Base-by-base conservation (phyloP, 1,284 basidiomycete species). In the Sporisorium reilianum region DNA sequence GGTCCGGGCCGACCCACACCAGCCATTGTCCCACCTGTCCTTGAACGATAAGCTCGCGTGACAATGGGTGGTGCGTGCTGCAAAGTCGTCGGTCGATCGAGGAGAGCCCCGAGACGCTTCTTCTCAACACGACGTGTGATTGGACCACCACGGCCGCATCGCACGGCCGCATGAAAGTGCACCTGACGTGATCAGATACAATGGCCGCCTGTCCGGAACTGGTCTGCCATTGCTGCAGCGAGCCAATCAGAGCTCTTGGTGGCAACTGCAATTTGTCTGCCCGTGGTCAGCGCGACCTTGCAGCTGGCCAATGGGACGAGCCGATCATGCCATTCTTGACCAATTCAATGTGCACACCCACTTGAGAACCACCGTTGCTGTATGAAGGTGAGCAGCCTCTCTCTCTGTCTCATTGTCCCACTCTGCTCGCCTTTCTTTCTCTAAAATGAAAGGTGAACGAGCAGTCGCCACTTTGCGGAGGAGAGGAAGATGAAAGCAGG, bases 241-340 rank as follows among this genome's bases (percentile, higher is more conserved):
- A 10, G n/a, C 64, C 64, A 66, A 60, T 60, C 53, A 55, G 32
- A 55, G 26, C n/a, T 16, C 28, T 20, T 18, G 44, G 16, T 25
- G 18, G 44, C 16, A 26, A 11, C 10, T 48, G 46, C 18, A 28
- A n/a, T 46, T 23, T 12, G 14, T n/a, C n/a, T 38, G 28, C 16
- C 18, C 46, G 23, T 30, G 20, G 18, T 18, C 26, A 20, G 9
- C 20, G 26, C 28, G 18, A 20, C 46, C 46, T 48, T 48, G 46
- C 48, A 50, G 32, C 48, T 23, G n/a, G n/a, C 32, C 48, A 36
- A 34, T 22, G 20, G 30, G 11, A n/a, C 6, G 11, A 30, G 46
- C 20, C 32, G 30, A 18, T 40, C 22, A 11, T 26, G 36, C 36
- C 23, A 40, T 23, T 18, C 16, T 28, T 16, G 5, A 20, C 46